Percentiles rank a stretch among this genome's conserved stretches.
phyloP scores from a whole-genome alignment of 768 basidiomycete species.

The Boletus vinaceobasis region DNA sequence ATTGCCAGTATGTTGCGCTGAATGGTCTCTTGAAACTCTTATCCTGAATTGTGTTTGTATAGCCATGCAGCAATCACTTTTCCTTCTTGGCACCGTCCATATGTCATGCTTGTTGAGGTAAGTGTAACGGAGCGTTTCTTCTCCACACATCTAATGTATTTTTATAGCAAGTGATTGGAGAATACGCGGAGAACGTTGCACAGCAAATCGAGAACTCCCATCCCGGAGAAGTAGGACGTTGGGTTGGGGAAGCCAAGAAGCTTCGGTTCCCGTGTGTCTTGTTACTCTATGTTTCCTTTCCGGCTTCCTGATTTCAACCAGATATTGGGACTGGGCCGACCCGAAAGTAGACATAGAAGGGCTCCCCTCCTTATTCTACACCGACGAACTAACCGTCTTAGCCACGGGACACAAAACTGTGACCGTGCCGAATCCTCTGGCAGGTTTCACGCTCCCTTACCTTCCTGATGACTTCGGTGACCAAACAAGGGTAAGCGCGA shows the following conservation, averaged over 20 bases:
- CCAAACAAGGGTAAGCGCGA: conserved; percentile 3
- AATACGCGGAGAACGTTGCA: conserved; percentile 23
- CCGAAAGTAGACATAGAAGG: conserved; percentile 16
- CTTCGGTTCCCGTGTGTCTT: conserved; percentile 28
- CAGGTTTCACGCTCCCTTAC: conserved; percentile 12
- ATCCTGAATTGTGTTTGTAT: not conserved
- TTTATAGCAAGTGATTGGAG: conserved; percentile 27
- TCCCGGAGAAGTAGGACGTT: conserved; percentile 16
- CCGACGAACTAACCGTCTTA: conserved; percentile 9
- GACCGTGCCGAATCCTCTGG: conserved; percentile 19
- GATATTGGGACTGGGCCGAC: conserved; percentile 32
- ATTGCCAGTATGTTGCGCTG: conserved; percentile 23
- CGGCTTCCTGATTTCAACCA: conserved; percentile 1
- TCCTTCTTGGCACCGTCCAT: conserved; percentile 28
- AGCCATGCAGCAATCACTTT: conserved; percentile 24
- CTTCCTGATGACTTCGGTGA: conserved; percentile 21
- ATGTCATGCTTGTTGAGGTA: conserved; percentile 27
- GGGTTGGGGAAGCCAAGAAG: conserved; percentile 20
- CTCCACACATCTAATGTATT: not conserved
- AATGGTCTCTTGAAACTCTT: not conserved
- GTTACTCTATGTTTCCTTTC: not conserved
- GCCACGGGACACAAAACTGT: conserved; percentile 1
- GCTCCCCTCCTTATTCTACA: conserved; percentile 20
- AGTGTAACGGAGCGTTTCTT: not conserved
- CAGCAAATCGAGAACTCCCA: conserved; percentile 22